Conservation (phyloP, 805 yeast species). For the Yarrowia hollandica region DNA sequence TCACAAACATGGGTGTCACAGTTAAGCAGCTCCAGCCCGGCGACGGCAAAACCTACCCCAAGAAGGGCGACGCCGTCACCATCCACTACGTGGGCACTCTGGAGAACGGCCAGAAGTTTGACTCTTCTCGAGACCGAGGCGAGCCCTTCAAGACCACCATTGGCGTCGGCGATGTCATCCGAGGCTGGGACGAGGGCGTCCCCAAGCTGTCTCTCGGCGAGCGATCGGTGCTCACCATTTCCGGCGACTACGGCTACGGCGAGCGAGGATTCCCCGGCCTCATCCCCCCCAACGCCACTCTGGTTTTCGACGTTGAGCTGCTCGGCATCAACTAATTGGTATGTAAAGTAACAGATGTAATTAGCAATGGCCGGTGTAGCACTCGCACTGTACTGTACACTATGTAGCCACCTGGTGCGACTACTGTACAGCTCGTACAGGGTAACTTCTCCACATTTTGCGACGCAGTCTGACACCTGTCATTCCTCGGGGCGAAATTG, state of each 20-base stretch:
- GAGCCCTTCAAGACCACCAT: constrained; percentile 91
- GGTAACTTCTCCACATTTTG: too few relatives aligned
- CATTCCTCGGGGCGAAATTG: too few relatives aligned
- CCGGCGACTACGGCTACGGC: constrained; percentile 93
- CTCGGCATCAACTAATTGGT: constrained; percentile 36
- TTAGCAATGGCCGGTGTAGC: background rate
- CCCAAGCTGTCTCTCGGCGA: constrained; percentile 92
- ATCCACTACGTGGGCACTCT: constrained; percentile 95
- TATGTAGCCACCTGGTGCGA: too few relatives aligned
- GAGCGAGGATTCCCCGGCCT: constrained; percentile 93
- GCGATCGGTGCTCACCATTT: constrained; percentile 87
- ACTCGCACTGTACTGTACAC: too few relatives aligned
- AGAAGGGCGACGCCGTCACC: constrained; percentile 82
- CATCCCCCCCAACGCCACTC: constrained; percentile 95
- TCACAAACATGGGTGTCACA: constrained; percentile 44
- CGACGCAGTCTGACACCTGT: too few relatives aligned
- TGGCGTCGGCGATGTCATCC: constrained; percentile 95
- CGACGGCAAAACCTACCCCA: constrained; percentile 85
- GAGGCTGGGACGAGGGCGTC: constrained; percentile 95
- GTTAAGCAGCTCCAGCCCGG: constrained; percentile 49
- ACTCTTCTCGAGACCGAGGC: constrained; percentile 92
- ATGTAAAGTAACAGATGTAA: constrained; percentile 25
- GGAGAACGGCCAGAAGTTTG: constrained; percentile 94
- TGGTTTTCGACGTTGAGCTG: constrained; percentile 51
- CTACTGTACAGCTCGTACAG: too few relatives aligned